Evolutionary conservation across 2,329 filamentous ascomycete genomes (phyloP), one percentile per base, ranked within the genome.

Genomic region (Juglanconis oblonga): DNA sequence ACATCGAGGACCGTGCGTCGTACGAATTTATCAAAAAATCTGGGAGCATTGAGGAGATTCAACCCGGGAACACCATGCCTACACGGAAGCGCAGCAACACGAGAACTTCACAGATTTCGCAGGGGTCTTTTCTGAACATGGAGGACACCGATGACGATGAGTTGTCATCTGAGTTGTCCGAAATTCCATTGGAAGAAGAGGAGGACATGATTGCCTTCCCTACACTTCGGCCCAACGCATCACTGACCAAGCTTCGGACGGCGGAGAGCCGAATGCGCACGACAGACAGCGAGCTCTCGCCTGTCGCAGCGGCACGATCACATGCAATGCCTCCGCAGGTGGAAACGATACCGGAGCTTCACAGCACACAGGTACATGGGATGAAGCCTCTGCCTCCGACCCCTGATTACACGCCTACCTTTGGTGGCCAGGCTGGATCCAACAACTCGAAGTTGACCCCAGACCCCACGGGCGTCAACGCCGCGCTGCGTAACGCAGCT

Each of bases 111-210:
- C 55, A 52, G 17, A 53, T 61, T n/a, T 63, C 57, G 9, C 52
- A 59, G 8, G 72, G 76, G 32, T 81, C 79, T 0, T 82, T 82
- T 61, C 66, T 82, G 32, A 75, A 81, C 24, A 76, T 75, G 13
- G 71, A 71, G 13, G 83, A 80, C 56, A 42, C 36, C 4, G 77
- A 79, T 48, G 80, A 80, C 47, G 85, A 80, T 35, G 85, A 88
- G 61, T 74, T 88, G 7, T 89, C 86, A 2, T 88, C 86, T 0
- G 86, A 88, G 64, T 66, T 88, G 48, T 88, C 85, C 1, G 72
- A 75, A 1, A 82, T 85, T n/a, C 70, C 76, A 2, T 67, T 77
- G 3, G 74, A 74, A 6, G 64, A 67, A 7, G 73, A 74, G 6
- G 59, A 66, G 1, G 68, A 63, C 10, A 55, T 64, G 17, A 62